Percentiles rank a stretch among this genome's conserved stretches.
Evolutionary conservation across 2,329 filamentous ascomycete genomes (phyloP).

Genomic region (Stenocarpella maydis): DNA sequence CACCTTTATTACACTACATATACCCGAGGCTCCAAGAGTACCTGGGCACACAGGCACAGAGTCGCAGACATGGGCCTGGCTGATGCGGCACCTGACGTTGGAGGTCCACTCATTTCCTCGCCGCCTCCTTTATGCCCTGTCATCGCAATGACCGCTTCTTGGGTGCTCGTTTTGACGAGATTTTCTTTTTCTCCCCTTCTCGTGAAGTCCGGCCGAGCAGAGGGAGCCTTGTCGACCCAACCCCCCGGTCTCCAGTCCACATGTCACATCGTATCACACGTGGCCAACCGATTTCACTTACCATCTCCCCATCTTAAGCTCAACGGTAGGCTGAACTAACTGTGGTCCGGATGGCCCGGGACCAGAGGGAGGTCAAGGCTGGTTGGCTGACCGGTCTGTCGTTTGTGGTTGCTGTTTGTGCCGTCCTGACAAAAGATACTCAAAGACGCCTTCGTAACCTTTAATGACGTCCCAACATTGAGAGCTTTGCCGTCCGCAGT

Average conservation of each 20-base stretch:
- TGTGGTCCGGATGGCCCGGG: background rate
- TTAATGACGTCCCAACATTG: background rate
- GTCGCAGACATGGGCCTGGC: background rate
- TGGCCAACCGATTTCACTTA: background rate
- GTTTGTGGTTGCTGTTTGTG: background rate
- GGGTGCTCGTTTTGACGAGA: background rate
- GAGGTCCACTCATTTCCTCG: conserved; percentile 27
- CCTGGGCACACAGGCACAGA: background rate
- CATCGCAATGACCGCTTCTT: conserved; percentile 21
- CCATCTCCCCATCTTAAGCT: background rate
- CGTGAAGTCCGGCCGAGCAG: background rate
- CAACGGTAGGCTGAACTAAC: no score
- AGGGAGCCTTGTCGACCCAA: conserved; percentile 8
- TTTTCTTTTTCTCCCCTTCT: background rate
- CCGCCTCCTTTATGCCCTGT: conserved; percentile 29
- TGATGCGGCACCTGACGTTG: conserved; percentile 20
- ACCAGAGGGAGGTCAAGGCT: background rate
- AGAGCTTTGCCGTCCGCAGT: background rate
- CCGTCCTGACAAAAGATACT: background rate
- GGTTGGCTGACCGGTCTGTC: background rate
- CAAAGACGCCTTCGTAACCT: conserved; percentile 13
- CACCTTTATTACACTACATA: no score
- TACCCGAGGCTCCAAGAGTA: no score
- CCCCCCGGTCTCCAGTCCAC: background rate
- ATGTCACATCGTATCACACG: background rate